These are phyloP conservation scores for Blastobotrys persicus DNA, from an alignment of 1,139 yeast genomes.

Conservation along the genomic window DNA sequence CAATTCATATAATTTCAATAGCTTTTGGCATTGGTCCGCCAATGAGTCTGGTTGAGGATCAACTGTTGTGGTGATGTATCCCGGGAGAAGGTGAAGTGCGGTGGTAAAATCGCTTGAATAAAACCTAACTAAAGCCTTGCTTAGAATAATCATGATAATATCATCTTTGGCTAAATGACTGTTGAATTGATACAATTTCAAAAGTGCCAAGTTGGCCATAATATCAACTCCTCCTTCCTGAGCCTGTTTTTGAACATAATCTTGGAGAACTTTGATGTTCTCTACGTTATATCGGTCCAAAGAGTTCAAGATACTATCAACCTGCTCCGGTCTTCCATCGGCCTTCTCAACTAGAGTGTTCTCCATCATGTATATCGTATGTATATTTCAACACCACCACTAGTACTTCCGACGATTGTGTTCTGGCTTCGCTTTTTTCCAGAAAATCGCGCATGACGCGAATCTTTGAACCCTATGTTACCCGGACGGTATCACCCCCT, in stretches of 20 bases:
- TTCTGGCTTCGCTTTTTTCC: not conserved
- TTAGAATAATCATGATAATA: slow-evolving; percentile 40
- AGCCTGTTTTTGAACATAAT: slow-evolving; percentile 44
- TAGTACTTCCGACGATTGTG: too few relatives aligned
- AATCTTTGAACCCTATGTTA: not conserved
- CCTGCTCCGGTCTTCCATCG: slow-evolving; percentile 40
- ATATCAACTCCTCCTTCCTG: slow-evolving; percentile 41
- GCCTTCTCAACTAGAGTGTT: slow-evolving; percentile 36
- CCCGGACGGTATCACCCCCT: not conserved
- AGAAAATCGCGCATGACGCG: not conserved
- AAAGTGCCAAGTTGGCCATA: slow-evolving; percentile 46
- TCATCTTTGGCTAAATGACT: slow-evolving; percentile 41
- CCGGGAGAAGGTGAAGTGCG: slow-evolving; percentile 46
- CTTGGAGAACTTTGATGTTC: slow-evolving; percentile 45
- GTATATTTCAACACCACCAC: too few relatives aligned
- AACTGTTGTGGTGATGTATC: slow-evolving; percentile 35
- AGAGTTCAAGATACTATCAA: slow-evolving; percentile 40
- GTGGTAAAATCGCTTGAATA: slow-evolving; percentile 45
- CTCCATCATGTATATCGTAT: slow-evolving; percentile 25
- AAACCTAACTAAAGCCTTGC: slow-evolving; percentile 44
- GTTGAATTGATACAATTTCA: slow-evolving; percentile 45
- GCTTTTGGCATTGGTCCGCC: slow-evolving; percentile 38
- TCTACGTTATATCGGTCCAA: slow-evolving; percentile 47
- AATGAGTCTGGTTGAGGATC: slow-evolving; percentile 31
- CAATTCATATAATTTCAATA: slow-evolving; percentile 39